Base-by-base conservation (phyloP, 768 basidiomycete genomes). In the Leucosporidium creatinivorum region DNA sequence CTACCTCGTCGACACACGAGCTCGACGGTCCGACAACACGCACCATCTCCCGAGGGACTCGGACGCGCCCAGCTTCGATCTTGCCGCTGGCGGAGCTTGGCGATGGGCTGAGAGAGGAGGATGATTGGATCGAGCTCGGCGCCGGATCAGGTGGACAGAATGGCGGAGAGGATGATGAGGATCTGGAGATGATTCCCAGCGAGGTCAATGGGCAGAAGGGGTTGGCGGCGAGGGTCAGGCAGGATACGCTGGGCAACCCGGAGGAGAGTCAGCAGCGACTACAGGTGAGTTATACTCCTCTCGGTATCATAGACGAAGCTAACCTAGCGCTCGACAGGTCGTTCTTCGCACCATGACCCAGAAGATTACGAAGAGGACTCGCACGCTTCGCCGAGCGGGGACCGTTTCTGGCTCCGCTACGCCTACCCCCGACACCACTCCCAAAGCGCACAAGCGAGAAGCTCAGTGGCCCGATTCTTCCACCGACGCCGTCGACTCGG, bases 71-170 rank as follows among this genome's bases (percentile, higher is more conserved):
- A 25, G 2, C 17, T 12, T 9, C 52, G 26, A 13, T 30, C 10
- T 6, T 30, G 54, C 48, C 19, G 63, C n/a, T 23, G 9, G 57
- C 36, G 23, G 48, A 15, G 7, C 21, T 59, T n/a, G 63, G 2
- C 13, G 54, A 50, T 3, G 57, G 5, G 4, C 33, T 44, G 1
- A 62, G 28, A 6, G 72, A 67, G 21, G 75, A 73, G 23, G 68
- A 74, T 18, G 78, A 79, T 2, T 79, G 78, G 78, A 65, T 76
- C 62, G 77, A 77, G 50, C 73, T 79, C 25, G 75, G 75, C 21
- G 62, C 47, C 21, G 58, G 58, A 21, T 28, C 31, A 10, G 12
- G 33, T 23, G 4, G 26, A 18, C 25, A 21, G 10, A 26, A 13
- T 2, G 8, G 3, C 15, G 39, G 39, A 6, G 54, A 67, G 2